phyloP scores from a whole-genome alignment of 164 flowering plant species.

The Akebia trifoliata region DNA sequence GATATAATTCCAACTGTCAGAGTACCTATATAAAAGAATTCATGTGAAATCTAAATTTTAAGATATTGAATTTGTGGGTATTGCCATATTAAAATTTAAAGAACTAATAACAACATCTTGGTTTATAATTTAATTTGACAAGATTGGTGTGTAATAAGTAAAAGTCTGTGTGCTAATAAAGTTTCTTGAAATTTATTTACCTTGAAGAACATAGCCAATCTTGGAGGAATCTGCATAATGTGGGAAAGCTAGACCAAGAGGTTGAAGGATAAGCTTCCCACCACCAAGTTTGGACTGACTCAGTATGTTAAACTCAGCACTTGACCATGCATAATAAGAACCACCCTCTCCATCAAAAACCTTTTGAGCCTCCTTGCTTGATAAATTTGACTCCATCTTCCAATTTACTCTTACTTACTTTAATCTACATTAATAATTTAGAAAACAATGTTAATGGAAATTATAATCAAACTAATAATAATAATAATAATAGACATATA shows the following conservation, averaged over 20 bases:
- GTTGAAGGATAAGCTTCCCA: slow-evolving; percentile 42
- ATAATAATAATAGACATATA: too few species aligned
- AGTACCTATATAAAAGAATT: slow-evolving; percentile 7
- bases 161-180: neutral
- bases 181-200: slow-evolving; percentile 12
- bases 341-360: slow-evolving; percentile 52
- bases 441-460: too few species aligned
- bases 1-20: slow-evolving; percentile 61
- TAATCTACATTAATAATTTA: too few species aligned
- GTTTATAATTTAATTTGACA: neutral
- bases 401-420: neutral
- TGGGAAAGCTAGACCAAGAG: slow-evolving; percentile 63
- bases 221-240: slow-evolving; percentile 67
- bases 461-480: too few species aligned
- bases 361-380: slow-evolving; percentile 46
- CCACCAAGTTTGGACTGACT: slow-evolving; percentile 60
- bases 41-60: neutral
- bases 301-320: slow-evolving; percentile 52
- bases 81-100: neutral
- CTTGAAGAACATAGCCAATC: slow-evolving; percentile 71
- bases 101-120: neutral
- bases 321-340: slow-evolving; percentile 51
- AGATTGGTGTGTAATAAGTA: neutral
- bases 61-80: neutral
- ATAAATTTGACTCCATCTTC: slow-evolving; percentile 50